Conservation (phyloP, 176 grass and related monocot species). For the Zoysia pacifica region DNA sequence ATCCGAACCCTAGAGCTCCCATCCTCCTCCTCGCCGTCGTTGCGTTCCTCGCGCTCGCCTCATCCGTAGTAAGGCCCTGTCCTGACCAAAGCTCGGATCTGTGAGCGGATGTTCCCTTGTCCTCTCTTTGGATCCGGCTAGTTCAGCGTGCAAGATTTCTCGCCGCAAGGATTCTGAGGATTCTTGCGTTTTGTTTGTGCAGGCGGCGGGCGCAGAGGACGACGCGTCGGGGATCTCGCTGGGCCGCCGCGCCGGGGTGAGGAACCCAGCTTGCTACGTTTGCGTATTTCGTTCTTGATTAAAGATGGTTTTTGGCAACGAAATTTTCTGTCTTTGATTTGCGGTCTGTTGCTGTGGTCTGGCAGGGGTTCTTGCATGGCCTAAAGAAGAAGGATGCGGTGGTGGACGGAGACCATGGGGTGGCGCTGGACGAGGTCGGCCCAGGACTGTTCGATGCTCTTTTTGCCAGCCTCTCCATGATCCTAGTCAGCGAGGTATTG, state of each 20-base stretch:
- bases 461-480: conserved; percentile 83
- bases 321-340: background rate
- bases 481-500: conserved; percentile 77
- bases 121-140: background rate
- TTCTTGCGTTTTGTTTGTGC: background rate
- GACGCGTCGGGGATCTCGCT: conserved; percentile 14
- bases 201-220: conserved; percentile 1
- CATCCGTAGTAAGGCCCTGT: conserved; percentile 22
- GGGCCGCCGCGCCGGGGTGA: conserved; percentile 50
- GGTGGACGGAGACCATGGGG: conserved; percentile 41
- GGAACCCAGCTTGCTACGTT: background rate
- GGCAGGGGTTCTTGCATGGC: conserved; percentile 43
- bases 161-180: background rate
- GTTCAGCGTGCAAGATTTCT: background rate
- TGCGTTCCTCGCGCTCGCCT: conserved; percentile 14
- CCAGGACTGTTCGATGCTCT: conserved; percentile 75
- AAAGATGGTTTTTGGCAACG: background rate
- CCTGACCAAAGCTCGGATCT: background rate
- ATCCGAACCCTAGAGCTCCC: conserved; percentile 28
- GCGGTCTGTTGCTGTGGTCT: background rate
- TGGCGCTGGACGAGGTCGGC: conserved; percentile 58
- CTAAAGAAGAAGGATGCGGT: conserved; percentile 49
- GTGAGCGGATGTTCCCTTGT: background rate
- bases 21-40: background rate
- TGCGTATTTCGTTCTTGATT: background rate